These are phyloP conservation scores for Salicornia ramosissima DNA, from an alignment of 148 eudicot genomes.

Conservation along the genomic window DNA sequence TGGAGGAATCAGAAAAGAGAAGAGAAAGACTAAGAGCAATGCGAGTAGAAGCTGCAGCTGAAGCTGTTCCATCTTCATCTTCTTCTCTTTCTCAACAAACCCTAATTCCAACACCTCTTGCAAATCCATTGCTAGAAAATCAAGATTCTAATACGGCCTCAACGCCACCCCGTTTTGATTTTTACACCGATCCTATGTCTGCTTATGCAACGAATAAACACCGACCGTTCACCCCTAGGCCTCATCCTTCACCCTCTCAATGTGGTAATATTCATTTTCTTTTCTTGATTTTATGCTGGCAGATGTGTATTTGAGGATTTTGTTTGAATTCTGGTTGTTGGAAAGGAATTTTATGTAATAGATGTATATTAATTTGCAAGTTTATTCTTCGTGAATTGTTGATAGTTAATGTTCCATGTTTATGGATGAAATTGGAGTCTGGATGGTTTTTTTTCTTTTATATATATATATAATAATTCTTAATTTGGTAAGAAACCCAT, in stretches of 20 bases:
- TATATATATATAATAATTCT: too few relatives aligned
- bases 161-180: constrained; percentile 49
- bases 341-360: too few relatives aligned
- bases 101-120: constrained; percentile 22
- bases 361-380: too few relatives aligned
- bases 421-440: too few relatives aligned
- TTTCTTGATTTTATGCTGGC: neutral
- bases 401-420: too few relatives aligned
- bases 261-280: constrained; percentile 1
- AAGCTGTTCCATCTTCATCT: constrained; percentile 18
- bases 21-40: constrained; percentile 78
- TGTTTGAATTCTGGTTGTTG: neutral
- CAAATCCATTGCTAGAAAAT: constrained; percentile 53
- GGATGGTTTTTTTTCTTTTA: too few relatives aligned
- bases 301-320: neutral
- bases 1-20: constrained; percentile 86
- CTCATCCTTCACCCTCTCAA: constrained; percentile 18
- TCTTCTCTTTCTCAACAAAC: constrained; percentile 2
- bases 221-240: constrained; percentile 17
- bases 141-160: constrained; percentile 10
- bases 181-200: constrained; percentile 77
- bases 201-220: constrained; percentile 55
- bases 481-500: too few relatives aligned
- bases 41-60: constrained; percentile 58
- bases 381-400: too few relatives aligned